phyloP scores from a whole-genome alignment of 495 filamentous ascomycete genomes.

The Aspergillus asperescens region DNA sequence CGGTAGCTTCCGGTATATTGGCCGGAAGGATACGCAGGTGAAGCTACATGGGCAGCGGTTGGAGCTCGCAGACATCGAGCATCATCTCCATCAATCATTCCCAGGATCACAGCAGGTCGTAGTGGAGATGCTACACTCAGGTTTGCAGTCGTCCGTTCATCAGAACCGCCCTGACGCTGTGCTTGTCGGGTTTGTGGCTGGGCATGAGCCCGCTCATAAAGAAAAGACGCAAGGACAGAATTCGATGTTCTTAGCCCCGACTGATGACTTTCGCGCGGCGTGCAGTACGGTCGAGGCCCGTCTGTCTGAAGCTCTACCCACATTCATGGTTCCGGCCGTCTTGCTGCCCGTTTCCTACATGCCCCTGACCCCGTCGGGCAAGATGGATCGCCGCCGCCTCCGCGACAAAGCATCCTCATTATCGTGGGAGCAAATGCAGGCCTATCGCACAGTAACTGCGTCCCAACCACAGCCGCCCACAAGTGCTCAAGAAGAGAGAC shows the following conservation, averaged over 20 bases:
- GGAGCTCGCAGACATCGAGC: conserved; percentile 31
- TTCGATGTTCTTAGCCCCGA: too few relatives aligned
- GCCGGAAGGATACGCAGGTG: conserved; percentile 31
- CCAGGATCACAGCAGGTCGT: background rate
- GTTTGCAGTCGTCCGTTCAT: too few relatives aligned
- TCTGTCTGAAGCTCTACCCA: background rate
- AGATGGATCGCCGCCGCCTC: background rate
- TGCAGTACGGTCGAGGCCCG: background rate
- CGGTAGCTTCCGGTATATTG: conserved; percentile 36
- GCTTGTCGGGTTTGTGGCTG: too few relatives aligned
- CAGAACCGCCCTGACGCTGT: too few relatives aligned
- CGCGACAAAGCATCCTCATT: background rate
- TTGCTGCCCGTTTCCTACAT: background rate
- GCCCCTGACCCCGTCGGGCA: background rate
- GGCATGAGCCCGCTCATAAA: too few relatives aligned
- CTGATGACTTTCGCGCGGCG: background rate
- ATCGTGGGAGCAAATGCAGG: background rate
- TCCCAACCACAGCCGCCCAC: too few relatives aligned
- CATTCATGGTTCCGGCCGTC: background rate
- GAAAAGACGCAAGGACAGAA: too few relatives aligned
- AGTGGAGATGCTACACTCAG: background rate
- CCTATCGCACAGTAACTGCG: background rate
- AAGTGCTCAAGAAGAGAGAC: too few relatives aligned
- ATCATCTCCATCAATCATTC: background rate
- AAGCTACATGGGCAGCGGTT: conserved; percentile 16